phyloP scores from a whole-genome alignment of 2,329 filamentous ascomycete species.

The Apiospora marii region DNA sequence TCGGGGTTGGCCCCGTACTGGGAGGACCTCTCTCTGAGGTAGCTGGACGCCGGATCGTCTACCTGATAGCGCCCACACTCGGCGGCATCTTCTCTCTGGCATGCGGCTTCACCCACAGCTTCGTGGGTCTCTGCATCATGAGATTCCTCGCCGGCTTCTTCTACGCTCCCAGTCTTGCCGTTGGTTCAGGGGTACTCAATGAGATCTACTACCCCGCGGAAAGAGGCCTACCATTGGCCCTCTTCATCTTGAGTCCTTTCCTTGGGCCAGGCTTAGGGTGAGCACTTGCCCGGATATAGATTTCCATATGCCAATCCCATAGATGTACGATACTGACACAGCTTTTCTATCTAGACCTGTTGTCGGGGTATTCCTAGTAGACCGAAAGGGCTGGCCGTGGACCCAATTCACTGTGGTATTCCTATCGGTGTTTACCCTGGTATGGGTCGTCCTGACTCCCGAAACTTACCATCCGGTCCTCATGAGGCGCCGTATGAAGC shows the following conservation, averaged over 20 bases:
- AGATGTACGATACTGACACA: slow-evolving; percentile 28
- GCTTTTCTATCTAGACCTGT: slow-evolving; percentile 46
- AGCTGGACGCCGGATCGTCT: slow-evolving; percentile 62
- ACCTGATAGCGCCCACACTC: slow-evolving; percentile 52
- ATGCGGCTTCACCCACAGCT: slow-evolving; percentile 57
- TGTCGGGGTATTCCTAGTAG: slow-evolving; percentile 56
- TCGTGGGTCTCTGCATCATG: slow-evolving; percentile 59
- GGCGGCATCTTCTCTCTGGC: slow-evolving; percentile 65
- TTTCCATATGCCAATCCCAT: too few species aligned
- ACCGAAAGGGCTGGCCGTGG: slow-evolving; percentile 60
- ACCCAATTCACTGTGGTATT: slow-evolving; percentile 60
- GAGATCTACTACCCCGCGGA: slow-evolving; percentile 55
- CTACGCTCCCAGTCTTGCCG: slow-evolving; percentile 56
- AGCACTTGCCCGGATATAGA: too few species aligned
- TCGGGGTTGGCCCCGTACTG: slow-evolving; percentile 66
- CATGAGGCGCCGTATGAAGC: slow-evolving; percentile 47
- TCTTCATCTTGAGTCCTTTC: slow-evolving; percentile 61
- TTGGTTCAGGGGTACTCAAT: slow-evolving; percentile 57
- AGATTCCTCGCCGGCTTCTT: slow-evolving; percentile 65
- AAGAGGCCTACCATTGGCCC: slow-evolving; percentile 50
- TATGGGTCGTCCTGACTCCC: slow-evolving; percentile 50
- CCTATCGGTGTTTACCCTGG: slow-evolving; percentile 48
- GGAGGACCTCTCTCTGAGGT: slow-evolving; percentile 67
- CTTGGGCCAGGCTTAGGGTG: slow-evolving; percentile 61
- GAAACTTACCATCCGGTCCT: slow-evolving; percentile 67